Base-by-base conservation (phyloP, 2,329 filamentous ascomycete genomes). In the Fusarium verticillioides region DNA sequence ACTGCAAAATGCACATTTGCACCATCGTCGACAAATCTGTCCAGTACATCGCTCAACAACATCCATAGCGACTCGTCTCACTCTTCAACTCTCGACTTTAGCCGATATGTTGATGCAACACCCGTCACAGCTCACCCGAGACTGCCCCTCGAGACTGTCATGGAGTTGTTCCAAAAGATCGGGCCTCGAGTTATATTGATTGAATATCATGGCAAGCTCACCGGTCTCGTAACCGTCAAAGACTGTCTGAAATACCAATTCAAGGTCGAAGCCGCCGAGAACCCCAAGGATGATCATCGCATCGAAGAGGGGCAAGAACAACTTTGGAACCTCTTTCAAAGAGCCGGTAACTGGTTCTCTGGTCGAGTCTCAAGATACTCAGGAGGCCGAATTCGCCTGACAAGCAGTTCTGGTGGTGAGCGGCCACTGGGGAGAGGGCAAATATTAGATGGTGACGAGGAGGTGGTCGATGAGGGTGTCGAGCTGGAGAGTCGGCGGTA, bases 111-210 rank as follows among this genome's bases (percentile, higher is more conserved):
- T 59, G 96, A 99, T 80, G 88, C 92, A 13, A 97, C 95, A 0
- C 96, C 96, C 0, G 90, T 99, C 4, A 93, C 95, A 0, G 95
- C 95, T 2, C 96, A 99, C 79, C 96, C 96, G 1, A 91, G 94
- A 4, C 89, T 98, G 2, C 93, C 96, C 0, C 90, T 99, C 0
- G 96, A 99, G 83, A 99, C 96, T 0, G 96, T 97, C 37, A 98
- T 99, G 95, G 96, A 99, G 79, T 87, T 99, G 16, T 99, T 99
- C 86, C 96, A 96, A 81, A 99, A 98, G 84, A 97, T 99, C 81
- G 96, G 96, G 0, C 96, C 96, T 0, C 90, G 96, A 3, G 95
- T 98, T 10, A 96, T 99, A 56, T 87, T 99, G 7, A 92, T 98
- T 43, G 96, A 99, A 81, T 93, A 97, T 79, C 93, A 94, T 66